Conservation (phyloP, 2,329 filamentous ascomycete genomes). For the Botrytis galanthina region DNA sequence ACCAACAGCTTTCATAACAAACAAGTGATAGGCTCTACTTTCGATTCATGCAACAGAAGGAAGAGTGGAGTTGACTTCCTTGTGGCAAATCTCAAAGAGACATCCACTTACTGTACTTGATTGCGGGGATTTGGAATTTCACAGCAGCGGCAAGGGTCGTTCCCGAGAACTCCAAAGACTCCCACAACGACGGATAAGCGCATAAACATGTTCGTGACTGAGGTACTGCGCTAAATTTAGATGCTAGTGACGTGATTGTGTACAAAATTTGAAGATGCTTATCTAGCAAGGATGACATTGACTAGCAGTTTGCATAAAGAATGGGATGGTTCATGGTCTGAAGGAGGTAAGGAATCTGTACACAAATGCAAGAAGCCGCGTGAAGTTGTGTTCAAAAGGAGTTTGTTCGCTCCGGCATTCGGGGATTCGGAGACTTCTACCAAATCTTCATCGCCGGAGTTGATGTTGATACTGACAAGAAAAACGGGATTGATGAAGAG, state of each 20-base stretch:
- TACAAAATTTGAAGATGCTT: background rate
- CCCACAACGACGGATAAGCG: constrained; percentile 3
- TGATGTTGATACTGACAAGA: background rate
- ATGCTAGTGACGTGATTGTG: constrained; percentile 12
- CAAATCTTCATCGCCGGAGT: background rate
- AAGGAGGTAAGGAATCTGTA: background rate
- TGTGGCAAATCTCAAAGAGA: background rate
- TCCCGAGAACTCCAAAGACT: constrained; percentile 5
- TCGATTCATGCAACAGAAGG: background rate
- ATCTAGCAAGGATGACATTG: constrained; percentile 10
- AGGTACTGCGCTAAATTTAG: constrained; percentile 9
- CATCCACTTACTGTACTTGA: constrained; percentile 3
- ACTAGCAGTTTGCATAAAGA: background rate
- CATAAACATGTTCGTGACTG: constrained; percentile 8
- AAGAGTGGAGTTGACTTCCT: background rate
- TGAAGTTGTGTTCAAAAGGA: background rate
- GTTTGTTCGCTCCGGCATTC: constrained; percentile 3
- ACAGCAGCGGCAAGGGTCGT: constrained; percentile 6
- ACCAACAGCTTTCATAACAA: background rate
- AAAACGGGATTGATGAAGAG: background rate
- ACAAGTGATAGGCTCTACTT: background rate
- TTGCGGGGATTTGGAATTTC: constrained; percentile 9
- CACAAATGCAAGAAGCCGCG: background rate
- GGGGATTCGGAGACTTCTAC: background rate
- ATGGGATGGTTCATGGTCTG: constrained; percentile 1